Evolutionary conservation across 805 yeast species (phyloP).

Genomic region (Zygosaccharomyces gambellarensis): DNA sequence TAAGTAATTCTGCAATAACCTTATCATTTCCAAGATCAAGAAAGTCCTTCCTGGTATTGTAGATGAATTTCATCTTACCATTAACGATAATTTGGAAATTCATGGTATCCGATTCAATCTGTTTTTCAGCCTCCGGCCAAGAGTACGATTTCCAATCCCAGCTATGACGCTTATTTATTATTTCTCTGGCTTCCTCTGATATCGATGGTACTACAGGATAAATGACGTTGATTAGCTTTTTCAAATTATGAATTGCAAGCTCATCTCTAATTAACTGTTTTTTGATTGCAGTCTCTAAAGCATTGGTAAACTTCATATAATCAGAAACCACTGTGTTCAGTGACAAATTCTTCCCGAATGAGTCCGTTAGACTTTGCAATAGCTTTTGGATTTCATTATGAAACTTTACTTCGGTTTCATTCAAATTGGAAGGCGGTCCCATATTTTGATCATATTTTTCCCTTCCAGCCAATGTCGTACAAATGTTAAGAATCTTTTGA

Average conservation of each 20-base stretch:
- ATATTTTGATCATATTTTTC: slow-evolving; percentile 6
- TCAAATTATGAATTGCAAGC: slow-evolving; percentile 45
- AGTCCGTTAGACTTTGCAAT: slow-evolving; percentile 47
- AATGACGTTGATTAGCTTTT: slow-evolving; percentile 54
- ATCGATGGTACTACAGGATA: slow-evolving; percentile 80
- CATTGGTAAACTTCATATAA: slow-evolving; percentile 75
- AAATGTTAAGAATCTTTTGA: slow-evolving; percentile 43
- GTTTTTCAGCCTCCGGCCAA: slow-evolving; percentile 59
- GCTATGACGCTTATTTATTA: slow-evolving; percentile 25
- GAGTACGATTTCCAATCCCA: slow-evolving; percentile 32
- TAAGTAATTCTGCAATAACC: slow-evolving; percentile 37
- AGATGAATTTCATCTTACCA: slow-evolving; percentile 59
- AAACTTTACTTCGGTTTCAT: slow-evolving; percentile 46
- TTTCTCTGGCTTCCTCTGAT: slow-evolving; percentile 79
- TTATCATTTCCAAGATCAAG: slow-evolving; percentile 32
- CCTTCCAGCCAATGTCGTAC: slow-evolving; percentile 10
- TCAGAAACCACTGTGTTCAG: slow-evolving; percentile 86
- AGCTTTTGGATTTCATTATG: slow-evolving; percentile 54
- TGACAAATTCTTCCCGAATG: slow-evolving; percentile 55
- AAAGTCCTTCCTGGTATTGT: slow-evolving; percentile 37
- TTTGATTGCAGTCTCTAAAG: slow-evolving; percentile 39
- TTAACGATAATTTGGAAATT: slow-evolving; percentile 63
- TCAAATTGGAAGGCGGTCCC: slow-evolving; percentile 21
- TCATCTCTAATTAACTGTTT: slow-evolving; percentile 35
- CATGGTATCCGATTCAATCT: slow-evolving; percentile 35